phyloP scores from a whole-genome alignment of 2,329 filamentous ascomycete genomes.

The Colletotrichum sidae region DNA sequence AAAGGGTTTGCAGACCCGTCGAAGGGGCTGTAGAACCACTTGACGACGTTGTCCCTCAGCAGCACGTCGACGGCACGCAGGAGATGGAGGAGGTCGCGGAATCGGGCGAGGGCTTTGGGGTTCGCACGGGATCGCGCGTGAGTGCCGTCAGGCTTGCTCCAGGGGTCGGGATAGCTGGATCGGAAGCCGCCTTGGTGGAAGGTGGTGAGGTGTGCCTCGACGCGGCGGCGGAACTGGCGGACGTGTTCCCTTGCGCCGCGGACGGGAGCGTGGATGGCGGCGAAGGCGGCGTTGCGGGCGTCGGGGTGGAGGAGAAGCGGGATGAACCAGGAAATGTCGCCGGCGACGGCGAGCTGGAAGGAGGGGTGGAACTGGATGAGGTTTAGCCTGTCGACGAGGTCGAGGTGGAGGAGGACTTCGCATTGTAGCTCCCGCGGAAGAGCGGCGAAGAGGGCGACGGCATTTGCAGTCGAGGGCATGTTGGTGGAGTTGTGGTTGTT shows the following conservation, averaged over 20 bases:
- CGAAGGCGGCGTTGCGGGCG: not conserved
- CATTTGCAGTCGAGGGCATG: not conserved
- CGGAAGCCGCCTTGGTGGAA: not conserved
- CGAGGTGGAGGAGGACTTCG: not conserved
- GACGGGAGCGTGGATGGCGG: constrained; percentile 5
- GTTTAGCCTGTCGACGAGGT: not conserved
- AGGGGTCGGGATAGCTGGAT: not conserved
- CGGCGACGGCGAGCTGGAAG: not conserved
- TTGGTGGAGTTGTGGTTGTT: not conserved
- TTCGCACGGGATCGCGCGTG: not conserved
- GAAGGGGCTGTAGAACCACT: not conserved
- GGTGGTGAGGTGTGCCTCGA: not conserved
- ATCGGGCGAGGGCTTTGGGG: not conserved
- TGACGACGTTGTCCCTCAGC: not conserved
- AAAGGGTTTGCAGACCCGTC: too few relatives aligned
- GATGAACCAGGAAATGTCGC: constrained; percentile 4
- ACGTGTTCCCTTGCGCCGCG: constrained; percentile 8
- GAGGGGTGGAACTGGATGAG: not conserved
- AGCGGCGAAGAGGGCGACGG: not conserved
- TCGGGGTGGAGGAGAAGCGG: not conserved
- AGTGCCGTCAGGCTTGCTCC: not conserved
- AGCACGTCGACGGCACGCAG: constrained; percentile 1
- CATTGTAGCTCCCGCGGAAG: not conserved
- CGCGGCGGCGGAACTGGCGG: constrained; percentile 18
- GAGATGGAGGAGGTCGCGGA: constrained; percentile 10